Conservation (phyloP, 345 rosid genomes). For the Stellera chamaejasme region DNA sequence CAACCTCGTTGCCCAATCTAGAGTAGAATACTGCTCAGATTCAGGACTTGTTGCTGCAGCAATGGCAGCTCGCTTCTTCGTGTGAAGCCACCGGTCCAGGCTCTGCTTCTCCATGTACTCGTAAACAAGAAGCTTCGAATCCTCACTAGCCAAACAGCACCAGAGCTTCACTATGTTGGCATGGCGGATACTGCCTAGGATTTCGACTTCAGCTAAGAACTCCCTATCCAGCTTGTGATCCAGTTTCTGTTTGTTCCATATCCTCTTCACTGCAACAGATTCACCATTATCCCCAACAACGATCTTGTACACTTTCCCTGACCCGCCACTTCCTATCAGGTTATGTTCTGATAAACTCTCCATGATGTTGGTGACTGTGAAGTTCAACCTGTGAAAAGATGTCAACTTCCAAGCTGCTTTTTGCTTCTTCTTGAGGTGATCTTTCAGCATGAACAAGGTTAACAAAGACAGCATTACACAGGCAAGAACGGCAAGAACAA, state of each 20-base stretch:
- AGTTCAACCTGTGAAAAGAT: conserved; percentile 64
- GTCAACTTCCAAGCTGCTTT: conserved; percentile 68
- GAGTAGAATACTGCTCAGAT: conserved; percentile 12
- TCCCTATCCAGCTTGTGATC: conserved; percentile 63
- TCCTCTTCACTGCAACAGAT: conserved; percentile 81
- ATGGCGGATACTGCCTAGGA: conserved; percentile 70
- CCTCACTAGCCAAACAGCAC: conserved; percentile 81
- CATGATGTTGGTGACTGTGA: conserved; percentile 51
- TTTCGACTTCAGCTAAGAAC: conserved; percentile 70
- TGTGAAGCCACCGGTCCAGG: conserved; percentile 81
- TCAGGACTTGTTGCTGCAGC: conserved; percentile 13
- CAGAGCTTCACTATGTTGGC: conserved; percentile 71
- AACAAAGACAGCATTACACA: conserved; percentile 20
- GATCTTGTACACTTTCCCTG: conserved; percentile 76
- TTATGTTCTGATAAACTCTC: conserved; percentile 58
- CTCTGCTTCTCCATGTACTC: conserved; percentile 89
- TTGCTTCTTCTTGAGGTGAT: conserved; percentile 33
- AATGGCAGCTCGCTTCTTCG: conserved; percentile 28
- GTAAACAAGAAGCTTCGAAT: conserved; percentile 83
- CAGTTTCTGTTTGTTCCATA: conserved; percentile 45
- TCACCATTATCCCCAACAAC: conserved; percentile 28
- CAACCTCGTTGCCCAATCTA: conserved; percentile 69
- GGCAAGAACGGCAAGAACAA: conserved; percentile 29
- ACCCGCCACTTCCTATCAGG: conserved; percentile 86
- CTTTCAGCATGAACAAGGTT: conserved; percentile 36